Base-by-base conservation (phyloP, 805 yeast genomes). In the Cyberlindnera suaveolens region DNA sequence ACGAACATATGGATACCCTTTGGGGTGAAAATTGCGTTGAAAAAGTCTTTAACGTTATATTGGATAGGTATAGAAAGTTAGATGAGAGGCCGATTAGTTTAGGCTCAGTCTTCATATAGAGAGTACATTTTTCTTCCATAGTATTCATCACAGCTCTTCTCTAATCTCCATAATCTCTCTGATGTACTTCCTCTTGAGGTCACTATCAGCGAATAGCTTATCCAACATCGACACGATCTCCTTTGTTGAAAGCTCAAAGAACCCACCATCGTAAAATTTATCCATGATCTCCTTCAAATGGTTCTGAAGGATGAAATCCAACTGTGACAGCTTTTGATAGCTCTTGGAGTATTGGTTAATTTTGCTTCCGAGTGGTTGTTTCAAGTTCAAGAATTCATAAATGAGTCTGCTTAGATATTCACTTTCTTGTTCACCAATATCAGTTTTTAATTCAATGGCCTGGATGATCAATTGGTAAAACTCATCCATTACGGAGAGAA, bases 1-100 rank as follows among this genome's bases (percentile, higher is more conserved):
- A 85, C 57, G 95, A 86, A 60, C 95, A 86, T 58, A 72, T 86
- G 67, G 95, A 86, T 55, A 76, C 85, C 34, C 55, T 86, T 11
- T 86, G 95, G 95, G 90, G 86, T 4, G 53, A 66, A 3, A 78
- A 81, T 44, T 86, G 80, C 5, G 69, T 60, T 7, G 49, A 53
- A 13, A 46, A 41, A 11, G 74, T 70, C 0, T 66, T 72, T 34
- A 19, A 31, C 2, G 61, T 58, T 3, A 73, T 78, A 44, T 70
- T 83, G 75, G 72, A 71, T 43, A 64, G 64, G 34, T 54, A 77
- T 11, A 70, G 76, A 66, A 32, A n/a, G 23, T 13, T 36, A 32
- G 36, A n/a, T 16, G 6, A 33, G 37, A 29, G 16, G 17, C 19
- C 30, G 19, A 16, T 23, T 23, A 23, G 27, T 23, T 23, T 10